phyloP scores from a whole-genome alignment of 257 asterid species.

The Mitragyna speciosa region DNA sequence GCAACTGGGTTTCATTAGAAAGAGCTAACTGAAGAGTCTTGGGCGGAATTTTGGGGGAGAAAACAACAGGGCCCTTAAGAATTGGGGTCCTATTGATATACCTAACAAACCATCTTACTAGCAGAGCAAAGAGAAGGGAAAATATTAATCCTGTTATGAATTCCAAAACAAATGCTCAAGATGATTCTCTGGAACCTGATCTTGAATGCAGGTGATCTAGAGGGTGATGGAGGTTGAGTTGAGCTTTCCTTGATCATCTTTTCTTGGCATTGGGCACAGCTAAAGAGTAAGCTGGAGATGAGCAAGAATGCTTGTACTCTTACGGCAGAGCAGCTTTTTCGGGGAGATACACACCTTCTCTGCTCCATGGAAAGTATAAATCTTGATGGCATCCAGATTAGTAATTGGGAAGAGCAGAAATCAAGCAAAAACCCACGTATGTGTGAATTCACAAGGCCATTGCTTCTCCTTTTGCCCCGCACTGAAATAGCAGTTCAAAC shows the following conservation, averaged over 20 bases:
- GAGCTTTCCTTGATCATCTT: constrained; percentile 28
- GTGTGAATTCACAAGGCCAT: constrained; percentile 2
- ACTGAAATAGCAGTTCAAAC: background rate
- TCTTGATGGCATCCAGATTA: constrained; percentile 9
- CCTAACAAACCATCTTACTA: constrained; percentile 56
- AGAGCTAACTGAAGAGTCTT: constrained; percentile 69
- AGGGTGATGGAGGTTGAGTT: constrained; percentile 24
- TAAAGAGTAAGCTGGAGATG: constrained; percentile 34
- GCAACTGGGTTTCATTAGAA: constrained; percentile 52
- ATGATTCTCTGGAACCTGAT: constrained; percentile 38
- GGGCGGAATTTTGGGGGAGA: constrained; percentile 70
- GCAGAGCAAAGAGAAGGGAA: constrained; percentile 56
- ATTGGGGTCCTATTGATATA: constrained; percentile 67
- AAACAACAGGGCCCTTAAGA: constrained; percentile 65
- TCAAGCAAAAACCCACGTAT: background rate
- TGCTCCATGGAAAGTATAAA: constrained; percentile 46
- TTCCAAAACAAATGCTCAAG: constrained; percentile 63
- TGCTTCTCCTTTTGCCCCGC: constrained; percentile 7
- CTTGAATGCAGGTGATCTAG: constrained; percentile 36
- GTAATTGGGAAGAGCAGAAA: constrained; percentile 5
- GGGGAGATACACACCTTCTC: constrained; percentile 14
- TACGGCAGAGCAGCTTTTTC: constrained; percentile 20
- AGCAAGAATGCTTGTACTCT: constrained; percentile 25
- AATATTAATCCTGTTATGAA: constrained; percentile 59
- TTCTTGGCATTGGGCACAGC: constrained; percentile 52